Base-by-base conservation (phyloP, 192 early-diverging fungal species). In the Linnemannia schmuckeri region DNA sequence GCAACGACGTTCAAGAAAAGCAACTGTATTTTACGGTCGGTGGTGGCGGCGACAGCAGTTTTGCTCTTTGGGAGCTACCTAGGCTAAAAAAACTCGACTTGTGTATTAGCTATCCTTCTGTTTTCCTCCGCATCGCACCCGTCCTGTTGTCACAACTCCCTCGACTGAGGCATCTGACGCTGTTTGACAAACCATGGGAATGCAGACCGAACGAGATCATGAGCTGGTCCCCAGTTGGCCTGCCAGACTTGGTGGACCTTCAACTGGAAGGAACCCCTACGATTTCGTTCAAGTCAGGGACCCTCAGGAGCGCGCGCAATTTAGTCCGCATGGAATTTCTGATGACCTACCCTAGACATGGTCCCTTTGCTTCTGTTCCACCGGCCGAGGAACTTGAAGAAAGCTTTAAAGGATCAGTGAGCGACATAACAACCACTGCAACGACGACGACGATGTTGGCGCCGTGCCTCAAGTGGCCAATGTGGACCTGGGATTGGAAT, bases 401-500 rank as follows among this genome's bases (percentile, higher is more conserved):
- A 24, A 22, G 54, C 6, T 55, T 55, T 55, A n/a, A n/a, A n/a
- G n/a, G 54, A 12, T 55, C 54, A 55, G 20, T 22, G 17, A n/a
- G n/a, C n/a, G n/a, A n/a, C n/a, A n/a, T n/a, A n/a, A n/a, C n/a
- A n/a, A n/a, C n/a, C n/a, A n/a, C n/a, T n/a, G n/a, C n/a, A n/a
- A n/a, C n/a, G n/a, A n/a, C n/a, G n/a, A n/a, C n/a, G n/a, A 55
- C 54, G 17, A 55, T 24, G 24, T 52, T 13, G 2, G 20, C 24
- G 22, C 20, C 54, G 54, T 2, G 4, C 20, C 1, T 20, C 54
- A 55, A n/a, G 40, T 46, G 68, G 35, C 70, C 42, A 1, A 41
- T 22, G 1, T 82, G 81, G 81, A 72, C 70, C 1, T 82, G 81
- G 81, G 70, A 76, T 44, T 82, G 81, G 81, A 3, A 77, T 63